Evolutionary conservation across 2,329 filamentous ascomycete genomes (phyloP).

Genomic region (Cytospora leucostoma): DNA sequence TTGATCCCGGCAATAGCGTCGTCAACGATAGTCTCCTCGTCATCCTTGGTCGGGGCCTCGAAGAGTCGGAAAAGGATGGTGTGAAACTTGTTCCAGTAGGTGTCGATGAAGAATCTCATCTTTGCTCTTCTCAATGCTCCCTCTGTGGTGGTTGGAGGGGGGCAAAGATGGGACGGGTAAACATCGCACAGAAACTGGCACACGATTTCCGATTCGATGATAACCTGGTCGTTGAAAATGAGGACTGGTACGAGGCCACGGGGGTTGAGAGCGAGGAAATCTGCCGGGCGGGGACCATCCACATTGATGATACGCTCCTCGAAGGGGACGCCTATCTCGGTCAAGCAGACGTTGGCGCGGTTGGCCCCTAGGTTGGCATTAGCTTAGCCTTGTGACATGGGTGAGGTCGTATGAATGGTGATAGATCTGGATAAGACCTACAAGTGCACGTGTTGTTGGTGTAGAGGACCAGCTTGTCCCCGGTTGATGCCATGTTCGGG

Average conservation of each 20-base stretch:
- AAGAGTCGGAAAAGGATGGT: constrained; percentile 46
- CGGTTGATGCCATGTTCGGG: constrained; percentile 29
- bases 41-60: constrained; percentile 45
- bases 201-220: constrained; percentile 70
- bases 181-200: constrained; percentile 67
- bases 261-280: constrained; percentile 74
- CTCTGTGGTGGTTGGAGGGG: constrained; percentile 47
- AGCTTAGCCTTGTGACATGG: not conserved
- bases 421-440: constrained; percentile 28
- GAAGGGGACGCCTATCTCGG: constrained; percentile 62
- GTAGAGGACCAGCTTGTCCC: constrained; percentile 63
- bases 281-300: constrained; percentile 62
- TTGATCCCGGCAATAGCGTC: constrained; percentile 56
- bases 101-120: constrained; percentile 69
- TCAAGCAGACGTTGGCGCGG: constrained; percentile 67
- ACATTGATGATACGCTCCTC: constrained; percentile 72
- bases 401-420: not conserved
- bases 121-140: constrained; percentile 61
- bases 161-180: constrained; percentile 67
- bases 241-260: constrained; percentile 72
- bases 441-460: constrained; percentile 69
- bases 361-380: constrained; percentile 58
- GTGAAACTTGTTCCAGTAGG: constrained; percentile 64
- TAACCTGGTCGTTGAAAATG: constrained; percentile 63
- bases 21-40: constrained; percentile 48